These are phyloP conservation scores for Fusarium virguliforme DNA, from an alignment of 2,329 filamentous ascomycete genomes.

Conservation along the genomic window DNA sequence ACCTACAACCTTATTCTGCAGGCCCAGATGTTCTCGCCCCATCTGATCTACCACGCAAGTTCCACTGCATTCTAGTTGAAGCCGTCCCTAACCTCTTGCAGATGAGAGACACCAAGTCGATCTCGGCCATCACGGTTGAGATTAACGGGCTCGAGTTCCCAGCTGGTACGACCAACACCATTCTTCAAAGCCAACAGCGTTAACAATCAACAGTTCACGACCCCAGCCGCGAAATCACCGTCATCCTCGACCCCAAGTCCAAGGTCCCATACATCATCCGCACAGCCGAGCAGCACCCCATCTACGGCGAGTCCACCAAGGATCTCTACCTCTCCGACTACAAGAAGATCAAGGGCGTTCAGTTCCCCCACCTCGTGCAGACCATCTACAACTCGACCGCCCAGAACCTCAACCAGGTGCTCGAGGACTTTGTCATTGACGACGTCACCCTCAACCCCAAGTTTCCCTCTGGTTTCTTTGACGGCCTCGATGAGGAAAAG, in stretches of 20 bases:
- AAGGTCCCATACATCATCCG: conserved; percentile 25
- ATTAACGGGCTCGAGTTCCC: conserved; percentile 12
- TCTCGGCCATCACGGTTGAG: background rate
- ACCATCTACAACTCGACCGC: conserved; percentile 24
- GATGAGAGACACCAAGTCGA: conserved; percentile 7
- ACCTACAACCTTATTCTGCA: conserved; percentile 6
- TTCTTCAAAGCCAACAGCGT: background rate
- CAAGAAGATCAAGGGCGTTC: conserved; percentile 14
- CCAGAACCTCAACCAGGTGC: conserved; percentile 6
- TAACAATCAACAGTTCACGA: conserved; percentile 3
- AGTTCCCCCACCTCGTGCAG: conserved; percentile 22
- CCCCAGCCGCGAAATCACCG: conserved; percentile 14
- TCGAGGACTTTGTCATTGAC: conserved; percentile 22
- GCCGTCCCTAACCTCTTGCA: background rate
- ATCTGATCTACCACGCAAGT: conserved; percentile 7
- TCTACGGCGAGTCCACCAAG: conserved; percentile 22
- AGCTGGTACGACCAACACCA: background rate
- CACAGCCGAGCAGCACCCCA: conserved; percentile 19
- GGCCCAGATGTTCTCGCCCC: conserved; percentile 9
- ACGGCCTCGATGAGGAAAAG: conserved; percentile 1
- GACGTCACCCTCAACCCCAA: conserved; percentile 16
- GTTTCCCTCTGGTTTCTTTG: background rate
- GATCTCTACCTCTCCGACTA: conserved; percentile 21
- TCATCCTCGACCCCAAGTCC: conserved; percentile 19
- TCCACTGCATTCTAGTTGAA: background rate